Conservation (phyloP, 495 filamentous ascomycete species). For the Tuber microsphaerosporum region DNA sequence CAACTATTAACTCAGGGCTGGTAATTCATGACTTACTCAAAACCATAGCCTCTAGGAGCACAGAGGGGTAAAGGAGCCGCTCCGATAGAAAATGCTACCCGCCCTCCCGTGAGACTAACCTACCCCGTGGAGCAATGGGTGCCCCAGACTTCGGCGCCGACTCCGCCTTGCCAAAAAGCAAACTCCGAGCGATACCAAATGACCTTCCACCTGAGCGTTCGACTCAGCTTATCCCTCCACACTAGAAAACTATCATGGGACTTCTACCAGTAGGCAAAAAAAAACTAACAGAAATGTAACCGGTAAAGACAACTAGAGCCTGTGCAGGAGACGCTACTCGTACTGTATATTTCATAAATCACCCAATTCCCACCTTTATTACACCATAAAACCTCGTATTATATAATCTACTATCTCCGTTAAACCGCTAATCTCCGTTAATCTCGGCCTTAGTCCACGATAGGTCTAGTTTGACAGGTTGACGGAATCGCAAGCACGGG, state of each 20-base stretch:
- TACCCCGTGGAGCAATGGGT: not conserved
- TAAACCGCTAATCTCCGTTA: too few species aligned
- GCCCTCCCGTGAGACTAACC: not conserved
- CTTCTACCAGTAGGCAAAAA: not conserved
- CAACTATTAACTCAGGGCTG: too few species aligned
- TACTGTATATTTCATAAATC: not conserved
- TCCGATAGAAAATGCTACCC: not conserved
- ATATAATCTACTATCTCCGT: not conserved
- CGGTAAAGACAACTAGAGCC: not conserved
- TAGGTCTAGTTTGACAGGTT: too few species aligned
- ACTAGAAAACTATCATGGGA: not conserved
- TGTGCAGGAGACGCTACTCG: not conserved
- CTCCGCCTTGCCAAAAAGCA: not conserved
- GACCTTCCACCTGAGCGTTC: not conserved
- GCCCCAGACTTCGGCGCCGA: not conserved
- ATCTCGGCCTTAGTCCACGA: too few species aligned
- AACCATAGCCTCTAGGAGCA: not conserved
- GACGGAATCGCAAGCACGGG: too few species aligned
- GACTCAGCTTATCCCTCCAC: not conserved
- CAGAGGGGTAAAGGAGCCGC: not conserved
- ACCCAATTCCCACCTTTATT: not conserved
- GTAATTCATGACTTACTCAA: not conserved
- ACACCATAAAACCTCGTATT: not conserved
- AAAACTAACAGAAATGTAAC: not conserved
- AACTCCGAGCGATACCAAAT: not conserved